These are phyloP conservation scores for Oryza punctata DNA, from an alignment of 176 grass and related monocot genomes.

Conservation along the genomic window DNA sequence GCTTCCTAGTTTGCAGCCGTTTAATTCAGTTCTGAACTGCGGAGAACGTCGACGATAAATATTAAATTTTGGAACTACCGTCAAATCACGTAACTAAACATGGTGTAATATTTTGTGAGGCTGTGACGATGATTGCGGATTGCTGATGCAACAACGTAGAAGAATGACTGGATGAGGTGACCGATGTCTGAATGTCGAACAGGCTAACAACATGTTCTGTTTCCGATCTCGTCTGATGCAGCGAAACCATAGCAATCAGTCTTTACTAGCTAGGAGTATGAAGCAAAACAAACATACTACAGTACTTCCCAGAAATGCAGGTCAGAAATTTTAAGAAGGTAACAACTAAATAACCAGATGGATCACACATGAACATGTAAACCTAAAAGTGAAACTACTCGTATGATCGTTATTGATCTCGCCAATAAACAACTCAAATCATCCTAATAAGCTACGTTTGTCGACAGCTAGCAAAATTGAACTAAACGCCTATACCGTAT, in stretches of 20 bases:
- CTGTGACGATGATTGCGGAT: slow-evolving; percentile 8
- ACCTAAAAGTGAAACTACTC: background rate
- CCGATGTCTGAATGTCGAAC: background rate
- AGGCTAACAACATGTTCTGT: background rate
- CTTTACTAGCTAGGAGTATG: background rate
- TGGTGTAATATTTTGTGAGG: no score
- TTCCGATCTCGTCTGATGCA: background rate
- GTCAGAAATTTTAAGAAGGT: background rate
- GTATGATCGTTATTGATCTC: background rate
- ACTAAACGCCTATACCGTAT: background rate
- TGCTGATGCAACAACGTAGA: slow-evolving; percentile 90
- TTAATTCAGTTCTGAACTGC: no score
- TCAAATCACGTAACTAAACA: no score
- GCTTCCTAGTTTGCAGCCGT: no score
- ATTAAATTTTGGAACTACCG: no score
- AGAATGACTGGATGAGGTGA: slow-evolving; percentile 76
- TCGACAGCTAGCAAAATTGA: background rate
- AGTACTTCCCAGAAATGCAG: background rate
- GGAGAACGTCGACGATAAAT: no score
- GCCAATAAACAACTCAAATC: background rate
- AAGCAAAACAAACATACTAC: background rate
- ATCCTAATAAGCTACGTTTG: background rate
- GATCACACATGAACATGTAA: background rate
- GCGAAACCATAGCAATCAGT: background rate
- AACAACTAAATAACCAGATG: background rate